Conservation (phyloP, 2,329 filamentous ascomycete genomes). For the Raffaelea arxii region DNA sequence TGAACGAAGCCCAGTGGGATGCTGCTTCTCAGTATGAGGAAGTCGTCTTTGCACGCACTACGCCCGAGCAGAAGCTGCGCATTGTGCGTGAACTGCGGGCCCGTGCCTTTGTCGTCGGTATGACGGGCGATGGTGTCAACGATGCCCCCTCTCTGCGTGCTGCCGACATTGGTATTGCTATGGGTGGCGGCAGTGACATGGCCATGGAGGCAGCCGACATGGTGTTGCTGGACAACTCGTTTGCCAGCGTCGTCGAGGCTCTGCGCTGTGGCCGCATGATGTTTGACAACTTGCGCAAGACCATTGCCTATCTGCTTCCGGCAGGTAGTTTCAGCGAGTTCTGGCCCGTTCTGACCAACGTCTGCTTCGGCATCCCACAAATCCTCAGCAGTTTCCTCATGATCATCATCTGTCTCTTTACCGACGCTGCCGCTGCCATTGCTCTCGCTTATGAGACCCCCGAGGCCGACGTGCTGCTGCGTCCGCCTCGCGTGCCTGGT, state of each 20-base stretch:
- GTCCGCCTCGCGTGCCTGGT: constrained; percentile 57
- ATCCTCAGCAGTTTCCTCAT: constrained; percentile 66
- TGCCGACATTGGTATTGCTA: constrained; percentile 74
- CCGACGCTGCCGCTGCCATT: constrained; percentile 64
- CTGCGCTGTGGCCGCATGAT: constrained; percentile 64
- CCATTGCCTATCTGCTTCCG: constrained; percentile 62
- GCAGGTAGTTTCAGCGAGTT: constrained; percentile 69
- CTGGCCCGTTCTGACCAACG: constrained; percentile 65
- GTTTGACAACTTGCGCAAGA: constrained; percentile 75
- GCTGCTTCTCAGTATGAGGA: constrained; percentile 54
- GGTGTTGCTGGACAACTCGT: constrained; percentile 62
- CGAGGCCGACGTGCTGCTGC: constrained; percentile 63
- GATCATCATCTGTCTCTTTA: constrained; percentile 64
- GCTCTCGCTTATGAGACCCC: constrained; percentile 67
- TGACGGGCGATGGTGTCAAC: constrained; percentile 83
- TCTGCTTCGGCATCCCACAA: constrained; percentile 63
- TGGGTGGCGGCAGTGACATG: constrained; percentile 73
- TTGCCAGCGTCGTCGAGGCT: constrained; percentile 62
- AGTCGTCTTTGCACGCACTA: constrained; percentile 68
- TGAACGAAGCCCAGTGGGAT: constrained; percentile 62
- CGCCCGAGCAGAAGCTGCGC: constrained; percentile 68
- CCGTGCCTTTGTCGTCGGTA: constrained; percentile 59
- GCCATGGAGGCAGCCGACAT: constrained; percentile 75
- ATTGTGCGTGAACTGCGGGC: constrained; percentile 68
- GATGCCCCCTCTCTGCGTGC: constrained; percentile 72